Base-by-base conservation (phyloP, 345 rosid species). In the Eucalyptus virginea region DNA sequence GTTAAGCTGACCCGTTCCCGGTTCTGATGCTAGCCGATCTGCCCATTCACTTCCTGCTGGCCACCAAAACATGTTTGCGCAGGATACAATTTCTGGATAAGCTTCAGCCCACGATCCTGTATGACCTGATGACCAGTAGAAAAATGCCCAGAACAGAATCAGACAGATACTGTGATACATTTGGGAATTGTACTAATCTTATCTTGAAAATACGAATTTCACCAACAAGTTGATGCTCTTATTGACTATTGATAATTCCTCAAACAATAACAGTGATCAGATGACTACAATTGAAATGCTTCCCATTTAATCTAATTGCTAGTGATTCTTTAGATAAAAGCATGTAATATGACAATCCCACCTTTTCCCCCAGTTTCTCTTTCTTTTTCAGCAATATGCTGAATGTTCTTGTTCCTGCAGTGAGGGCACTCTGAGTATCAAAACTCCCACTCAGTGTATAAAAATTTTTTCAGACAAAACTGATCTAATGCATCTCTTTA, bases 71-170 rank as follows among this genome's bases (percentile, higher is more conserved):
- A 95, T 96, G 93, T 97, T 94, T 62, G 95, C 95, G 80, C 98
- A 95, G 67, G 98, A 85, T 86, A 96, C 94, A 21, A 96, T 95
- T 28, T 97, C 98, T 4, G 98, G 98, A 86, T 95, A 94, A 18
- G 99, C 97, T 90, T 88, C 94, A 85, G 96, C 98, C 99, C 99
- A 96, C 34, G 99, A 97, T 88, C 97, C 97, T 72, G 99, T 93
- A 89, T 97, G 99, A 50, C 89, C 94, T 94, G 93, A 88, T 89
- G 34, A 50, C 30, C 48, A n/a, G 15, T 86, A 56, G 47, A 86
- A 62, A 83, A 30, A 42, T 65, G 48, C 7, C 19, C 26, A 50
- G 5, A 52, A 19, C 32, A 80, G 54, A 77, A 77, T 77, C 16
- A 77, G 85, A 77, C 17, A 42, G 47, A 77, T 77, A 23, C 16